Conservation (phyloP, 345 rosid genomes). For the Rhodamnia rubescens region DNA sequence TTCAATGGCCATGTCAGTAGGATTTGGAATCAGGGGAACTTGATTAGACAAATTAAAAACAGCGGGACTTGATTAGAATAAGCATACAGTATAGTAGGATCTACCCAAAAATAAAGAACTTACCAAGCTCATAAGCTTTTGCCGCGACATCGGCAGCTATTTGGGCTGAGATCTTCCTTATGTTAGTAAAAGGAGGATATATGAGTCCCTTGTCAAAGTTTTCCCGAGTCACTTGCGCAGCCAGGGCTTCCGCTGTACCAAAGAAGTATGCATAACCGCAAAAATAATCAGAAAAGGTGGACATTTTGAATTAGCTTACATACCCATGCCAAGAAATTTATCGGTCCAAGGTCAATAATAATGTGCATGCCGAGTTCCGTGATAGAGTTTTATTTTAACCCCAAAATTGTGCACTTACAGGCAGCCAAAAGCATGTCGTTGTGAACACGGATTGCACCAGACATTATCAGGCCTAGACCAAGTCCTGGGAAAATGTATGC, state of each 20-base stretch:
- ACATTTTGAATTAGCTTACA: not conserved
- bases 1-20: not conserved
- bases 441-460: conserved; percentile 89
- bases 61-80: not conserved
- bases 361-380: not conserved
- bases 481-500: conserved; percentile 96
- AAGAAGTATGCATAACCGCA: not conserved
- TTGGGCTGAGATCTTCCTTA: conserved; percentile 87
- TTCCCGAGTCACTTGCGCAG: conserved; percentile 59
- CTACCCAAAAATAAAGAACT: not conserved
- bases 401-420: conserved; percentile 26
- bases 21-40: not conserved
- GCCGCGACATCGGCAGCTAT: conserved; percentile 95
- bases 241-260: conserved; percentile 76
- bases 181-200: conserved; percentile 75
- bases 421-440: conserved; percentile 94
- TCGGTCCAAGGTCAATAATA: not conserved
- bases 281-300: not conserved
- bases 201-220: conserved; percentile 72
- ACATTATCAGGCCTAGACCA: conserved; percentile 88
- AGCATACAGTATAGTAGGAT: not conserved
- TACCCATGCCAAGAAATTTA: not conserved
- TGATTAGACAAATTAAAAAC: not conserved
- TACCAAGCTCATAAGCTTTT: conserved; percentile 90
- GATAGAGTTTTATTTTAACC: not conserved